A percentile compares a stretch with the other conserved stretches of the same genome.
These are phyloP conservation scores for Monosporozyma aerobia DNA, from an alignment of 805 yeast species.

Conservation along the genomic window DNA sequence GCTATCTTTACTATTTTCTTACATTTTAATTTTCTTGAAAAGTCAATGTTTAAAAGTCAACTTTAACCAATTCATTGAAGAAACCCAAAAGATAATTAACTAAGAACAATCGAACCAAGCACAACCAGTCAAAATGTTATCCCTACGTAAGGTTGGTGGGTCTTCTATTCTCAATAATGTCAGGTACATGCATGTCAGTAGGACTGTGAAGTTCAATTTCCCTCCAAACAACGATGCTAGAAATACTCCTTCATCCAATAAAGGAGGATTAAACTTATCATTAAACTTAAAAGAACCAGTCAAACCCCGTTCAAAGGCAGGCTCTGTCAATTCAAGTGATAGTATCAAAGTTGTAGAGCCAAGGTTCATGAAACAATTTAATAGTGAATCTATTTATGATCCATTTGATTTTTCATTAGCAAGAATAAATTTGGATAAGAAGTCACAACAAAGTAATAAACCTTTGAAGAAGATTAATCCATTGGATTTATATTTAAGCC, in stretches of 20 bases:
- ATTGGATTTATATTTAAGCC: slow-evolving; percentile 59
- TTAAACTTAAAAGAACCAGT: background rate
- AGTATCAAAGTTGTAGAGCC: slow-evolving; percentile 9
- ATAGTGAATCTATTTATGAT: slow-evolving; percentile 50
- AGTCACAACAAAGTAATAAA: slow-evolving; percentile 16
- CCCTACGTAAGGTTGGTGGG: background rate
- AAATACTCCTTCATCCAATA: background rate
- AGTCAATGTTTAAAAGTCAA: background rate
- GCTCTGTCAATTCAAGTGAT: background rate
- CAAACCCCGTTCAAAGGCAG: background rate
- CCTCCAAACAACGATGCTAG: background rate
- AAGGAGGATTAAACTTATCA: background rate
- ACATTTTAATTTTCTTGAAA: background rate
- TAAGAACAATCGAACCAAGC: background rate
- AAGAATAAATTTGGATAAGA: slow-evolving; percentile 42
- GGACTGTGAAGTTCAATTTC: background rate
- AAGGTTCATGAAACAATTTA: slow-evolving; percentile 30
- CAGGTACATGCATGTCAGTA: background rate
- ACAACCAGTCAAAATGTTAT: background rate
- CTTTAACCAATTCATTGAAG: too few relatives aligned
- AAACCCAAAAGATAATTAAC: too few relatives aligned
- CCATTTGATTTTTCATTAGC: slow-evolving; percentile 73
- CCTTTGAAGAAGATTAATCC: slow-evolving; percentile 42
- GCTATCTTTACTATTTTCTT: background rate
- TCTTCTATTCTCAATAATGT: background rate